Percentiles rank a stretch among this genome's conserved stretches.
phyloP scores from a whole-genome alignment of 805 yeast species.

The Spathaspora boniae region DNA sequence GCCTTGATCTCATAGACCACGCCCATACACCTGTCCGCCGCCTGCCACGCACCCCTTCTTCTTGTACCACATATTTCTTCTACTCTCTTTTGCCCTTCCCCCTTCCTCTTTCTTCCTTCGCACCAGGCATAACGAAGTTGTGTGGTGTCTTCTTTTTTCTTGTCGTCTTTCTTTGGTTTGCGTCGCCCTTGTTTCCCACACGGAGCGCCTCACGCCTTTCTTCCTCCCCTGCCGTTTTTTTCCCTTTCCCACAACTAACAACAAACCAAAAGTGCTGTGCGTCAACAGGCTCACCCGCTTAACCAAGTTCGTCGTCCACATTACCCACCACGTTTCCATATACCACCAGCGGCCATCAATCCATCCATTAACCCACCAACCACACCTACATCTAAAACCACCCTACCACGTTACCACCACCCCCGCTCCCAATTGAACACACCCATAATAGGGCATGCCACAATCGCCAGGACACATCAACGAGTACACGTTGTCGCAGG shows the following conservation, averaged over 20 bases:
- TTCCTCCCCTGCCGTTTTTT: no score
- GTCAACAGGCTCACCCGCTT: not conserved
- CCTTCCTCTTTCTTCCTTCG: not conserved
- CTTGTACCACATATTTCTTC: not conserved
- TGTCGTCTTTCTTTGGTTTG: not conserved
- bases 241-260: no score
- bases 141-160: not conserved
- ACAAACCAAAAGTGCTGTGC: not conserved
- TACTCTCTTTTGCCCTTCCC: not conserved
- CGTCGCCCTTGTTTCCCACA: no score
- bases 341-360: slow-evolving; percentile 1
- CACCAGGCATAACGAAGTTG: no score
- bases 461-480: slow-evolving; percentile 11
- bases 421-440: not conserved
- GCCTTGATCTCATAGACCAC: no score
- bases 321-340: no score
- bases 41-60: not conserved
- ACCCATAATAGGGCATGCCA: slow-evolving; percentile 9
- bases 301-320: no score
- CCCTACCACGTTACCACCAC: not conserved
- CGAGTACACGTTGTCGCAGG: slow-evolving; percentile 41
- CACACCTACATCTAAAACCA: not conserved
- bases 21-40: not conserved
- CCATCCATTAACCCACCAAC: not conserved
- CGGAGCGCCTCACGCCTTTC: no score